These are phyloP conservation scores for Mycena galericulata DNA, from an alignment of 768 basidiomycete species.

Conservation along the genomic window DNA sequence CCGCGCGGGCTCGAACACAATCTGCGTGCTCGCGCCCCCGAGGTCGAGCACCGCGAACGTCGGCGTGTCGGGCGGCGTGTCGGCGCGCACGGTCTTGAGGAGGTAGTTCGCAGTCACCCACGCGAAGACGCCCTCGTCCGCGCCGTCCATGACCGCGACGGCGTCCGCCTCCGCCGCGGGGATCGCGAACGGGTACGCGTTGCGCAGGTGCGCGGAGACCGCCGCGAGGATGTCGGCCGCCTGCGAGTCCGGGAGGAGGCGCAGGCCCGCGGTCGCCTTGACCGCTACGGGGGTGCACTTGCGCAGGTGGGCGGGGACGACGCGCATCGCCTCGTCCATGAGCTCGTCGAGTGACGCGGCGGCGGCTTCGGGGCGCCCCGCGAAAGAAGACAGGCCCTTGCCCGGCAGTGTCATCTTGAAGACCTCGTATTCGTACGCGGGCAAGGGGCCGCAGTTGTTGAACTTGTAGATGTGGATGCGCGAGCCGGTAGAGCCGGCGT, in stretches of 20 bases:
- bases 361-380: slow-evolving; percentile 70
- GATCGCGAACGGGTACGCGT: slow-evolving; percentile 74
- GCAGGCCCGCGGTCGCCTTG: slow-evolving; percentile 91
- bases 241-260: slow-evolving; percentile 73
- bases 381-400: slow-evolving; percentile 79
- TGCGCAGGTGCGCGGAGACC: slow-evolving; percentile 69
- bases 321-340: slow-evolving; percentile 81
- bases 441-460: slow-evolving; percentile 84
- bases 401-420: slow-evolving; percentile 87
- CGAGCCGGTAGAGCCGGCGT: slow-evolving; percentile 97
- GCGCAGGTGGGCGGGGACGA: slow-evolving; percentile 78
- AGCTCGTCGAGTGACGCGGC: slow-evolving; percentile 84
- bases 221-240: slow-evolving; percentile 80
- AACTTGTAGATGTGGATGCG: slow-evolving; percentile 99
- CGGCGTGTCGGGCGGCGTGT: slow-evolving; percentile 55
- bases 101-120: slow-evolving; percentile 99
- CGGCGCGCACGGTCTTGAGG: slow-evolving; percentile 75
- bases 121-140: slow-evolving; percentile 97
- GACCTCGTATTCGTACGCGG: slow-evolving; percentile 91
- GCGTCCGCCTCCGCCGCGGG: slow-evolving; percentile 61
- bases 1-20: slow-evolving; percentile 91
- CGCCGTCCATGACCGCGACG: slow-evolving; percentile 93
- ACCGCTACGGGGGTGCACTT: slow-evolving; percentile 90
- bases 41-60: slow-evolving; percentile 95
- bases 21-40: slow-evolving; percentile 97